A percentile compares a stretch with the other conserved stretches of the same genome.
phyloP scores from a whole-genome alignment of 108 stramenopile species.

The Pseudonitzschia pungens region DNA sequence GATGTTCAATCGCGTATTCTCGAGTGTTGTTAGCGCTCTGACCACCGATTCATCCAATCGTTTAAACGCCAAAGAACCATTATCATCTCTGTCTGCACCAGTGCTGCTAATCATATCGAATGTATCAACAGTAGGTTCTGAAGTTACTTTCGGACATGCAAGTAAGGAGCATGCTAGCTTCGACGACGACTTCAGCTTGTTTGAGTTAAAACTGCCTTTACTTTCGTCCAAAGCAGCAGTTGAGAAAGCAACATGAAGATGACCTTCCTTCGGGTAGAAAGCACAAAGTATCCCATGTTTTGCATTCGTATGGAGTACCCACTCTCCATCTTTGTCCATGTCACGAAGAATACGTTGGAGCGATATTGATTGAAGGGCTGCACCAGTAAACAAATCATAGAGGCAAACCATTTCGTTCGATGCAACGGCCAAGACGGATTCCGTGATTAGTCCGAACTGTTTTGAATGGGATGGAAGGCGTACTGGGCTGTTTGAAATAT shows the following conservation, averaged over 20 bases:
- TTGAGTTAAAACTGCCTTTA: conserved; percentile 1
- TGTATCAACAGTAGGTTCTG: neutral
- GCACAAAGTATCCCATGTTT: conserved; percentile 18
- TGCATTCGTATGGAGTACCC: conserved; percentile 19
- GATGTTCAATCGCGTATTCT: conserved; percentile 6
- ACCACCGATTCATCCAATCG: conserved; percentile 15
- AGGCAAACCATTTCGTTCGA: conserved; percentile 25
- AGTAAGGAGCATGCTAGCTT: conserved; percentile 15
- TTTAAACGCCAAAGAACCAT: neutral
- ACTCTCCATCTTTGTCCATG: conserved; percentile 1
- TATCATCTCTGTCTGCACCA: neutral
- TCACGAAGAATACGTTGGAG: conserved; percentile 14
- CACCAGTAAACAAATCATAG: conserved; percentile 30
- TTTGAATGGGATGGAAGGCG: conserved; percentile 19
- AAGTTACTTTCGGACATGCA: neutral
- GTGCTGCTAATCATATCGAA: conserved; percentile 1
- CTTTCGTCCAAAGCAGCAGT: conserved; percentile 23
- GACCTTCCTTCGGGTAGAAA: conserved; percentile 16
- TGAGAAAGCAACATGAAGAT: conserved; percentile 14
- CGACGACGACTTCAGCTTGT: conserved; percentile 8
- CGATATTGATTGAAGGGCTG: conserved; percentile 16
- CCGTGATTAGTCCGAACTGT: conserved; percentile 24
- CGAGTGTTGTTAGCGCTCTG: conserved; percentile 13
- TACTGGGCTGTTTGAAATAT: conserved; percentile 14
- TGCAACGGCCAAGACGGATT: conserved; percentile 25